A percentile compares a stretch with the other conserved stretches of the same genome.
These are phyloP conservation scores for Yarrowia sp. DNA, from an alignment of 805 yeast genomes.

Conservation along the genomic window DNA sequence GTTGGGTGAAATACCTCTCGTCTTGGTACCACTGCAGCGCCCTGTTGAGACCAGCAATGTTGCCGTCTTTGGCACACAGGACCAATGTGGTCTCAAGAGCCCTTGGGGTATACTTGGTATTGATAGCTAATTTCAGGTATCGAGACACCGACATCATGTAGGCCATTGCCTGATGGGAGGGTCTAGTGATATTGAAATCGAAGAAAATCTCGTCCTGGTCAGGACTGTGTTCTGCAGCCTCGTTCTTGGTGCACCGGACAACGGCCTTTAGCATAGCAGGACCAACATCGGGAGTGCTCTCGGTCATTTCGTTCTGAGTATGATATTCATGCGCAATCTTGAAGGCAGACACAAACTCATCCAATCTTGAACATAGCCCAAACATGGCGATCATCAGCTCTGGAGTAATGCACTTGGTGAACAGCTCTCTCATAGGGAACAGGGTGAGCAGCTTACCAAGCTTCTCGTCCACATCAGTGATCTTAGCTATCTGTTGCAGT, in stretches of 20 bases:
- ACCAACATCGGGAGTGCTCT: background rate
- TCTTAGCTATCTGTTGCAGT: slow-evolving; percentile 11
- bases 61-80: slow-evolving; percentile 21
- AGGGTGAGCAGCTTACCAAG: background rate
- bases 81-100: background rate
- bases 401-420: background rate
- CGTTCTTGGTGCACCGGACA: slow-evolving; percentile 34
- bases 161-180: slow-evolving; percentile 28
- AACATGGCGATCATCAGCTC: background rate
- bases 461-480: slow-evolving; percentile 9
- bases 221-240: background rate
- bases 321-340: background rate
- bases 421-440: slow-evolving; percentile 4
- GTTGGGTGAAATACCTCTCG: background rate
- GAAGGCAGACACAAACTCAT: slow-evolving; percentile 33
- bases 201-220: slow-evolving; percentile 11
- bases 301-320: background rate
- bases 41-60: slow-evolving; percentile 24
- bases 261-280: slow-evolving; percentile 29
- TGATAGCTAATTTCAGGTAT: background rate
- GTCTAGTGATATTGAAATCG: slow-evolving; percentile 13
- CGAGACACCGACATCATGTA: slow-evolving; percentile 24
- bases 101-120: background rate
- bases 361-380: slow-evolving; percentile 25
- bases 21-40: slow-evolving; percentile 6